Evolutionary conservation across 306 rosid species (phyloP).

Genomic region (Phaseolus lunatus): DNA sequence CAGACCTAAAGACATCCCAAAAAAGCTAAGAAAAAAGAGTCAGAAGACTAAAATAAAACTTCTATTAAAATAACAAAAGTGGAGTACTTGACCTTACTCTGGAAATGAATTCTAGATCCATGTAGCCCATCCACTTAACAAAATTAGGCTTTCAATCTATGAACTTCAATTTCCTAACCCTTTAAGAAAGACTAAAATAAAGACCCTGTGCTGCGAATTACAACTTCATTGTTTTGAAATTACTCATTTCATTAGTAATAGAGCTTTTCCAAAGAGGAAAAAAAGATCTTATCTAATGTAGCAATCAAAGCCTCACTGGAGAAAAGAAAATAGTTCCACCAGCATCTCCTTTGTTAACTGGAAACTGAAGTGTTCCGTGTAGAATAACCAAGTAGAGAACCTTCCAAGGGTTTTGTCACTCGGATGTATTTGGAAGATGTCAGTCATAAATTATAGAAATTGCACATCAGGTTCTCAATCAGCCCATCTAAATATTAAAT

Average conservation of each 20-base stretch:
- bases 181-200: conserved; percentile 3
- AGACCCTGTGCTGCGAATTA: neutral
- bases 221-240: neutral
- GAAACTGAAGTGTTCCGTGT: neutral
- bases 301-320: neutral
- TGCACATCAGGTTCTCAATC: conserved; percentile 8
- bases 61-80: neutral
- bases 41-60: conserved; percentile 8
- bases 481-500: conserved; percentile 4
- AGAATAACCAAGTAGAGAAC: neutral
- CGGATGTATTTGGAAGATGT: neutral
- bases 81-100: neutral
- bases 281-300: neutral
- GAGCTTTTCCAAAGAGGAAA: neutral
- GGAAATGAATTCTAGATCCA: neutral
- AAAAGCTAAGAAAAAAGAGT: neutral
- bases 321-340: neutral
- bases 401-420: conserved; percentile 1
- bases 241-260: neutral
- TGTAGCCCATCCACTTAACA: neutral
- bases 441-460: neutral
- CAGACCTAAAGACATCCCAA: neutral
- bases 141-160: neutral
- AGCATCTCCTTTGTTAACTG: neutral
- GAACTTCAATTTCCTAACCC: conserved; percentile 8